Conservation (phyloP, 2,329 filamentous ascomycete genomes). For the Colletotrichum sp. region DNA sequence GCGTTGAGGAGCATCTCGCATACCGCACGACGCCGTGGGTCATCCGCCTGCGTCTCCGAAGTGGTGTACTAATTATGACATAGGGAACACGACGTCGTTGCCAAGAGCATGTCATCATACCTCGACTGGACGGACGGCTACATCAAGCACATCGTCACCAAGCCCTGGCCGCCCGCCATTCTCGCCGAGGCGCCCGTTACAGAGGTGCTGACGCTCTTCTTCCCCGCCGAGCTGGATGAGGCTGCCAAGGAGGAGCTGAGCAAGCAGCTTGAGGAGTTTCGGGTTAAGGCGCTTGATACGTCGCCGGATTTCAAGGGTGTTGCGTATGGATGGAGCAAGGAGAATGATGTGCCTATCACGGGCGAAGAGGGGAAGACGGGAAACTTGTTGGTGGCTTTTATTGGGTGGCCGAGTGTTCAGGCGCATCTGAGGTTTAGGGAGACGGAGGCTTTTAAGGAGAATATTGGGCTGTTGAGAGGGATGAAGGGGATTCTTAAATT, state of each 20-base stretch:
- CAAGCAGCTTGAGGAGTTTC: constrained; percentile 11
- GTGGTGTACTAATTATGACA: no score
- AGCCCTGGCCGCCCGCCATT: not conserved
- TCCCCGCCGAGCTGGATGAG: constrained; percentile 11
- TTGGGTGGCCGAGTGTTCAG: constrained; percentile 42
- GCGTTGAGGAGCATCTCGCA: constrained; percentile 19
- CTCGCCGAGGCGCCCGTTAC: not conserved
- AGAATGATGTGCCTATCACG: constrained; percentile 32
- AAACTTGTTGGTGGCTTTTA: constrained; percentile 27
- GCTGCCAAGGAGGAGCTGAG: not conserved
- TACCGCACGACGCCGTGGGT: constrained; percentile 24
- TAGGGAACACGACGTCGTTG: not conserved
- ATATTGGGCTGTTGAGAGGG: constrained; percentile 26
- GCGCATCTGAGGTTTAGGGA: constrained; percentile 39
- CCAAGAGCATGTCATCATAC: not conserved
- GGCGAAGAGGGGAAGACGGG: constrained; percentile 30
- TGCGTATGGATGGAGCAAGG: constrained; percentile 31
- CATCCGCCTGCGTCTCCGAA: accelerated
- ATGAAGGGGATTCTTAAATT: not conserved
- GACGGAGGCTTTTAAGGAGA: constrained; percentile 36
- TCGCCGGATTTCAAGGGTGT: not conserved
- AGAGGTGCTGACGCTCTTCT: constrained; percentile 17
- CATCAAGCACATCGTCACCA: constrained; percentile 48
- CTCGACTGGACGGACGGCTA: not conserved
- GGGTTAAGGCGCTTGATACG: constrained; percentile 5